These are phyloP conservation scores for Oropetium thomaeum DNA, from an alignment of 176 grass and related monocot genomes.

Conservation along the genomic window DNA sequence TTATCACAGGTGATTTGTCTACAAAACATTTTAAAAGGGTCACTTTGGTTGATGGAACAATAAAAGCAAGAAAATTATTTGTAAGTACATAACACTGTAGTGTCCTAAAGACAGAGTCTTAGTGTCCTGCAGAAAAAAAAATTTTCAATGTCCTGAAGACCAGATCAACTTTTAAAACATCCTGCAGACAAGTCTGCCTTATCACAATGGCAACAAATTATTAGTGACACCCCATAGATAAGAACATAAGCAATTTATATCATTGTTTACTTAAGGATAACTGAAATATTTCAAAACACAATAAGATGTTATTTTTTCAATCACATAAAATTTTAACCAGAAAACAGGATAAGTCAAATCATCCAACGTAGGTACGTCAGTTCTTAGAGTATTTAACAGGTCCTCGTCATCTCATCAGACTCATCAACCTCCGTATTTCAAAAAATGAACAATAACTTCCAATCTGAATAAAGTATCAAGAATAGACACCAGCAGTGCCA, in stretches of 20 bases:
- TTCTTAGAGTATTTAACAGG: no score
- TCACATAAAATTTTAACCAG: no score
- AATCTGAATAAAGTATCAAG: background rate
- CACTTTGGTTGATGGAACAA: background rate
- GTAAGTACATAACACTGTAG: background rate
- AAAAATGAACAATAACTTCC: background rate
- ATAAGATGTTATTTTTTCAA: no score
- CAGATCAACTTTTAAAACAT: background rate
- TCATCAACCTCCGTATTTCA: background rate
- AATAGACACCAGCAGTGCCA: background rate
- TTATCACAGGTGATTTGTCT: slow-evolving; percentile 1
- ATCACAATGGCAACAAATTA: background rate
- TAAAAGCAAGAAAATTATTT: background rate
- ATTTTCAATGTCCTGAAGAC: background rate
- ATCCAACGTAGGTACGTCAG: no score
- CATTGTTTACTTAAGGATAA: background rate
- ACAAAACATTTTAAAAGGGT: background rate
- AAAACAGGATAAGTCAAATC: no score
- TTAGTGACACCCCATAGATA: background rate
- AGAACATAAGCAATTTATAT: background rate
- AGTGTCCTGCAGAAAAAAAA: background rate
- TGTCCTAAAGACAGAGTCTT: background rate
- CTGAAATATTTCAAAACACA: no score
- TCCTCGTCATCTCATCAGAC: background rate
- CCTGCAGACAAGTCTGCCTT: background rate